A percentile compares a stretch with the other conserved stretches of the same genome.
These are phyloP conservation scores for Neofusicoccum laricinum DNA, from an alignment of 2,329 filamentous ascomycete species.

Conservation along the genomic window DNA sequence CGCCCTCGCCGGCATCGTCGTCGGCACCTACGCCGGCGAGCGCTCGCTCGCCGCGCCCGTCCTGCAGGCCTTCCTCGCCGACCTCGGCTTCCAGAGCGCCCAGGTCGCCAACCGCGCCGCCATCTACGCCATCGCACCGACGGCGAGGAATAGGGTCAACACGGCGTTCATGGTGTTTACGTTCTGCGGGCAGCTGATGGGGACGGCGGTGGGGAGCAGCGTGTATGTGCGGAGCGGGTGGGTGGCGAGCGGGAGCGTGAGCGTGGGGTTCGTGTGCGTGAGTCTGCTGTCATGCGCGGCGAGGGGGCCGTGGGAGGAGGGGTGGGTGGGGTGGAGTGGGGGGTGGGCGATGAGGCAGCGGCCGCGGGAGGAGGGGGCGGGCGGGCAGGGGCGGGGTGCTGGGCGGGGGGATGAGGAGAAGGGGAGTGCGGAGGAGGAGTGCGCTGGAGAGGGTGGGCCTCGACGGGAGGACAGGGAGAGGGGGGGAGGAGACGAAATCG, in stretches of 20 bases:
- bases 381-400: constrained; percentile 12
- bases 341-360: constrained; percentile 52
- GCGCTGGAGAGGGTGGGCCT: constrained; percentile 21
- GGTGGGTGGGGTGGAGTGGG: constrained; percentile 61
- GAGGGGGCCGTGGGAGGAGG: constrained; percentile 55
- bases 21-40: constrained; percentile 68
- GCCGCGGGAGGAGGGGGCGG: constrained; percentile 34
- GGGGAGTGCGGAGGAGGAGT: constrained; percentile 23
- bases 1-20: constrained; percentile 58
- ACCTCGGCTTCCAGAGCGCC: constrained; percentile 69
- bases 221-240: constrained; percentile 1
- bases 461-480: constrained; percentile 19
- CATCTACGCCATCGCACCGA: constrained; percentile 65
- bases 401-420: constrained; percentile 17
- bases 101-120: constrained; percentile 71
- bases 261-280: constrained; percentile 52
- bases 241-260: constrained; percentile 49
- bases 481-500: neutral
- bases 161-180: constrained; percentile 77
- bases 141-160: constrained; percentile 71
- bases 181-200: constrained; percentile 73
- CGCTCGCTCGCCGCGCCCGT: constrained; percentile 69
- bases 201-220: constrained; percentile 53
- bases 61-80: constrained; percentile 67
- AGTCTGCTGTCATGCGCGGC: constrained; percentile 47